phyloP scores from a whole-genome alignment of 495 filamentous ascomycete species.

The Penicillium subrubescens region DNA sequence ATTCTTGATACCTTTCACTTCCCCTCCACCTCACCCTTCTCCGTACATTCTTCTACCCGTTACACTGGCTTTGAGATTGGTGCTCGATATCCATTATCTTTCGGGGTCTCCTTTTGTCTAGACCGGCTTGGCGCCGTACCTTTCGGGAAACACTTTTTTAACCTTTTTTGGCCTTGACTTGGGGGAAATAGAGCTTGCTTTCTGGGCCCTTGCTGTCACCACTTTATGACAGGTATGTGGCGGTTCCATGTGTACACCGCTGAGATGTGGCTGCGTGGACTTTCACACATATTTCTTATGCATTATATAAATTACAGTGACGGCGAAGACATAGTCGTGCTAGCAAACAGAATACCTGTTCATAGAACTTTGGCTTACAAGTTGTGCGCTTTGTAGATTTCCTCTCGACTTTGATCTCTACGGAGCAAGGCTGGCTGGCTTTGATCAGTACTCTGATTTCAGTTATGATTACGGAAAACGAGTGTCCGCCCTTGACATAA shows the following conservation, averaged over 20 bases:
- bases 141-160: background rate
- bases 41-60: background rate
- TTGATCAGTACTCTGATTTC: constrained; percentile 9
- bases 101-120: constrained; percentile 10
- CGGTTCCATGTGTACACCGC: constrained; percentile 8
- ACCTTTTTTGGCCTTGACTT: background rate
- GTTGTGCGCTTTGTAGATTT: background rate
- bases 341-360: background rate
- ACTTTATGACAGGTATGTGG: constrained; percentile 3
- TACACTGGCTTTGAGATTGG: background rate
- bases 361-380: background rate
- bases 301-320: background rate
- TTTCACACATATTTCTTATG: background rate
- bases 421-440: background rate
- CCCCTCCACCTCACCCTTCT: background rate
- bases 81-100: background rate
- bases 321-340: background rate
- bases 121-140: constrained; percentile 1
- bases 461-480: constrained; percentile 15
- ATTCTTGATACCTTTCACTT: background rate
- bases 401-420: constrained; percentile 5
- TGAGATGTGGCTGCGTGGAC: background rate
- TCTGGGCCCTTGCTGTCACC: background rate
- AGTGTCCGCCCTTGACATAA: constrained; percentile 13
- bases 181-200: background rate